phyloP scores from a whole-genome alignment of 192 early-diverging fungal genomes.

The Rhizophagus clarus region DNA sequence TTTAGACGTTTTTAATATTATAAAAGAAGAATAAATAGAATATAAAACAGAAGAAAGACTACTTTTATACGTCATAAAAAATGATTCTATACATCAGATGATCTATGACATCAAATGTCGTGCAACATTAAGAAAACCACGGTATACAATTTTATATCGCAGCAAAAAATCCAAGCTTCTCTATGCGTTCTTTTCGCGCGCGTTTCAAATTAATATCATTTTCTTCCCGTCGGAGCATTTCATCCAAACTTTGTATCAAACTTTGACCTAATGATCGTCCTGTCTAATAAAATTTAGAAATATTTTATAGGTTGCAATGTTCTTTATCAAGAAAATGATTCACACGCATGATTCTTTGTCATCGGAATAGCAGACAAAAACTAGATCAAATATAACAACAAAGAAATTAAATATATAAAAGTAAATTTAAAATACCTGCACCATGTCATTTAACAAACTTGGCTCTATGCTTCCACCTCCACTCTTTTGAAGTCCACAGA shows the following conservation, averaged over 20 bases:
- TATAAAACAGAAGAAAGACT: no score
- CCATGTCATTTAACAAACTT: slow-evolving; percentile 76
- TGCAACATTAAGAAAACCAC: no score
- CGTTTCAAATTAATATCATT: slow-evolving; percentile 45
- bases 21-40: no score
- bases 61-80: neutral
- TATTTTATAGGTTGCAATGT: neutral
- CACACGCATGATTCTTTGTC: no score
- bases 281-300: neutral
- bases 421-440: slow-evolving; percentile 53
- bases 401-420: neutral
- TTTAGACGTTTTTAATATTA: neutral
- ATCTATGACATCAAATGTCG: no score
- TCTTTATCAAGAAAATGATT: neutral
- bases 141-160: slow-evolving; percentile 3
- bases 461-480: slow-evolving; percentile 76
- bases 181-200: slow-evolving; percentile 42
- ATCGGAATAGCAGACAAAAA: neutral
- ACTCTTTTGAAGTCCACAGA: slow-evolving; percentile 89
- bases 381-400: neutral
- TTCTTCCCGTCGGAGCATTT: slow-evolving; percentile 51
- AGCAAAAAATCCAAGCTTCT: slow-evolving; percentile 64
- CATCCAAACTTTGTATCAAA: slow-evolving; percentile 52
- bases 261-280: slow-evolving; percentile 51
- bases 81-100: neutral